phyloP scores from a whole-genome alignment of 2,329 filamentous ascomycete genomes.

The Aspergillus fumigatus region DNA sequence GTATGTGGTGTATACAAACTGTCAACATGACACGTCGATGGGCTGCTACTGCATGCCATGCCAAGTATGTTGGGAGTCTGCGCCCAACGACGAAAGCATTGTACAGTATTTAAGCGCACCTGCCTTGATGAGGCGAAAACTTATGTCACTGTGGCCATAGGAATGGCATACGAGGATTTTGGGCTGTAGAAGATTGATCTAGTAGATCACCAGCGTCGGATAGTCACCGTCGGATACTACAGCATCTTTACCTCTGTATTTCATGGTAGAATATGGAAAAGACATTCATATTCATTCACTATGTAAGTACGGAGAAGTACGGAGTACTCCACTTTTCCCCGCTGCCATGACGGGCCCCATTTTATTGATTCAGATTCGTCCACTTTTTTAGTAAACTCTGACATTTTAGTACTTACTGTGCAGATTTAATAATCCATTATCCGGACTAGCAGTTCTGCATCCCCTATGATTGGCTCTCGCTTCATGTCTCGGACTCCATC shows the following conservation, averaged over 20 bases:
- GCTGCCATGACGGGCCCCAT: constrained; percentile 17
- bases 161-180: neutral
- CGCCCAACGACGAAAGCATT: constrained; percentile 4
- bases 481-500: neutral
- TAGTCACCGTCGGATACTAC: neutral
- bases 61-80: constrained; percentile 2
- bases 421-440: constrained; percentile 2
- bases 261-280: neutral
- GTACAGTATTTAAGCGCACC: neutral
- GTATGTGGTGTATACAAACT: neutral
- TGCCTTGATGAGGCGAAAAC: neutral
- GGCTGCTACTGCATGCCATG: constrained; percentile 1
- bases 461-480: neutral
- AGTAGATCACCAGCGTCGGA: neutral
- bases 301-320: neutral
- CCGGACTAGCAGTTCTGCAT: constrained; percentile 6
- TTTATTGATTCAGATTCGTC: constrained; percentile 3
- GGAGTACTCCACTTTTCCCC: constrained; percentile 11
- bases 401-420: neutral
- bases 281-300: neutral
- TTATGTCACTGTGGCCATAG: neutral
- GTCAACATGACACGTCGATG: constrained; percentile 8
- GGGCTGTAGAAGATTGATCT: neutral
- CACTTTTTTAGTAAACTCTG: neutral
- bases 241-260: neutral